Percentiles rank a stretch among this genome's conserved stretches.
These are phyloP conservation scores for Cyclotella cryptica DNA, from an alignment of 108 stramenopile species.

Conservation along the genomic window DNA sequence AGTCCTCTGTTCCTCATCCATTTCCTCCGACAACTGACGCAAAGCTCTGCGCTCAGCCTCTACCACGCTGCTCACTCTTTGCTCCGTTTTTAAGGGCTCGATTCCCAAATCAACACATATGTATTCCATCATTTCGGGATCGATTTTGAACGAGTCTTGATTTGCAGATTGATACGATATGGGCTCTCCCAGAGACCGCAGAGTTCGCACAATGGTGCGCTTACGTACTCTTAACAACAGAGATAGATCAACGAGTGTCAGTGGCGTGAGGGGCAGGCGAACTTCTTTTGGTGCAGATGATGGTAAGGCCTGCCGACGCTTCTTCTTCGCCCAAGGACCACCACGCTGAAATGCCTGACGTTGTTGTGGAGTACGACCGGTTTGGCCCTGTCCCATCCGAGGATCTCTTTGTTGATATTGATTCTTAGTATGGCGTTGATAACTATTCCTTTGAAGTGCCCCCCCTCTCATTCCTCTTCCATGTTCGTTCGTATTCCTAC, in stretches of 20 bases:
- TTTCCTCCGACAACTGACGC: constrained; percentile 12
- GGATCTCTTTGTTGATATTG: too few species aligned
- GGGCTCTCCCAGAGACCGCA: constrained; percentile 35
- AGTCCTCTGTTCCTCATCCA: constrained; percentile 32
- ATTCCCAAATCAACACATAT: constrained; percentile 47
- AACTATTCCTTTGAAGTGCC: too few species aligned
- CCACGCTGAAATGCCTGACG: not conserved
- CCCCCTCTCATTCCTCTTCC: too few species aligned
- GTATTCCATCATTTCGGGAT: constrained; percentile 46
- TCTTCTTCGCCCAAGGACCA: not conserved
- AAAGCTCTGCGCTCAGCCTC: constrained; percentile 30
- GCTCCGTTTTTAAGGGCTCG: constrained; percentile 32
- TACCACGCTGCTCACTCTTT: constrained; percentile 23
- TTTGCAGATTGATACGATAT: constrained; percentile 33
- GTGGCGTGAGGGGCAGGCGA: constrained; percentile 77
- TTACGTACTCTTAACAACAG: constrained; percentile 39
- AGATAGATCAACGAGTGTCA: constrained; percentile 60
- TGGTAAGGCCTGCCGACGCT: constrained; percentile 11
- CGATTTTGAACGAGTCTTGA: constrained; percentile 45
- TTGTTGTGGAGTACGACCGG: not conserved
- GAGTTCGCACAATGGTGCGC: constrained; percentile 37
- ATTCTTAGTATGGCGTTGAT: too few species aligned
- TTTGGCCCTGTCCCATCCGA: too few species aligned
- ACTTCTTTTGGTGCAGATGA: constrained; percentile 33
- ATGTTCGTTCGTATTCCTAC: not conserved